phyloP scores from a whole-genome alignment of 2,329 filamentous ascomycete genomes.

The Exophiala calicioides region DNA sequence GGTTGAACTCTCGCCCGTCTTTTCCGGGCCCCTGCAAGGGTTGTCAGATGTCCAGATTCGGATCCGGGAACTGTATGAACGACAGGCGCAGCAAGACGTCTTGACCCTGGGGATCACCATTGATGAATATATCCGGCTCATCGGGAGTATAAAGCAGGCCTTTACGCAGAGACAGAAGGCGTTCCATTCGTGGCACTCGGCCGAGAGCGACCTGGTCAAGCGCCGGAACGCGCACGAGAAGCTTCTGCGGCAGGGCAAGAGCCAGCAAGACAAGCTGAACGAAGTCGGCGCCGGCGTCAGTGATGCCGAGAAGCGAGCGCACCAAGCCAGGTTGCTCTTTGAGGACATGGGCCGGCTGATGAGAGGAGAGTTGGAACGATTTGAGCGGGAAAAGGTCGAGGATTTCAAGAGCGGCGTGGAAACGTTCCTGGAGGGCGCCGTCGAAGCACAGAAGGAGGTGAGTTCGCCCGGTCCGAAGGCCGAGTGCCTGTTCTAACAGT shows the following conservation, averaged over 20 bases:
- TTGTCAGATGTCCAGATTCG: constrained; percentile 91
- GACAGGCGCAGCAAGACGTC: constrained; percentile 95
- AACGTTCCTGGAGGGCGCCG: constrained; percentile 93
- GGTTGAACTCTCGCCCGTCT: constrained; percentile 84
- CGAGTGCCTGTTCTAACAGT: constrained; percentile 33
- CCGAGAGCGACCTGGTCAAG: constrained; percentile 88
- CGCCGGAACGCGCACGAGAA: constrained; percentile 89
- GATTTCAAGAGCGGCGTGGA: constrained; percentile 98
- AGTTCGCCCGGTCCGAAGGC: constrained; percentile 35
- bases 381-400: constrained; percentile 96
- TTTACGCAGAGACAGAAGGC: constrained; percentile 93
- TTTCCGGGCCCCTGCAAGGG: constrained; percentile 86
- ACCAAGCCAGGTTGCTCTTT: constrained; percentile 85
- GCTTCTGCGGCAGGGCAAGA: constrained; percentile 88
- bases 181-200: constrained; percentile 89
- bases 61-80: constrained; percentile 91
- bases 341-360: constrained; percentile 97
- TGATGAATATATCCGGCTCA: constrained; percentile 95
- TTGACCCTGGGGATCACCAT: constrained; percentile 96
- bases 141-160: constrained; percentile 90
- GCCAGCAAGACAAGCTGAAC: constrained; percentile 91
- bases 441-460: constrained; percentile 98
- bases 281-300: constrained; percentile 89
- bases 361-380: constrained; percentile 86
- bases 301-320: constrained; percentile 91